Percentiles rank a stretch among this genome's conserved stretches.
phyloP scores from a whole-genome alignment of 2,329 filamentous ascomycete species.

The Ceratocystis lukuohia region DNA sequence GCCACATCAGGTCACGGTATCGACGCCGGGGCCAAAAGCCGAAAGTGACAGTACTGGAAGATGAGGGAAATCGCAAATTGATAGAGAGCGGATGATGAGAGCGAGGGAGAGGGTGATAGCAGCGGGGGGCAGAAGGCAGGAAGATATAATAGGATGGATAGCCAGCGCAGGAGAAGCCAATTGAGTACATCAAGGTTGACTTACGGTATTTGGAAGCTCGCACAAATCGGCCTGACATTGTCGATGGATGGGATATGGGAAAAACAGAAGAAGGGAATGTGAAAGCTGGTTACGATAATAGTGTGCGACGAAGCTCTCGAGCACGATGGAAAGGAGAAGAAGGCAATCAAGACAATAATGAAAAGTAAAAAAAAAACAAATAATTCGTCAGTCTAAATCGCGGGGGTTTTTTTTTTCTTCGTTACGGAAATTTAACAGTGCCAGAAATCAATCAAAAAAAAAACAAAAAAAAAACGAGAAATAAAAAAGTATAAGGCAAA shows the following conservation, averaged over 20 bases:
- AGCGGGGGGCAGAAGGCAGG: conserved; percentile 2
- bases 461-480: background rate
- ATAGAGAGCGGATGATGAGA: background rate
- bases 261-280: background rate
- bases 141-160: background rate
- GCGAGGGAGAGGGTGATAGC: background rate
- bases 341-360: background rate
- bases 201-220: conserved; percentile 56
- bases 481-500: background rate
- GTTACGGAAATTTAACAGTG: background rate
- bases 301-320: background rate
- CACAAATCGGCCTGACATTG: conserved; percentile 52
- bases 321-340: background rate
- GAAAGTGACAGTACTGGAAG: background rate
- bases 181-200: conserved; percentile 24
- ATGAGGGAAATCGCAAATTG: conserved; percentile 15
- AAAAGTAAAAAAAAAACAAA: background rate
- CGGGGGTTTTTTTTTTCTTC: background rate
- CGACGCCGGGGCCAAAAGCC: background rate
- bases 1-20: background rate
- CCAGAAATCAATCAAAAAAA: background rate
- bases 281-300: background rate
- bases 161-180: background rate
- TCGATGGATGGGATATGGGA: conserved; percentile 21
- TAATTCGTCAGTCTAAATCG: conserved; percentile 1